Percentiles rank a stretch among this genome's conserved stretches.
Conservation (phyloP, 148 eudicot species). For the Nepenthes gracilis region DNA sequence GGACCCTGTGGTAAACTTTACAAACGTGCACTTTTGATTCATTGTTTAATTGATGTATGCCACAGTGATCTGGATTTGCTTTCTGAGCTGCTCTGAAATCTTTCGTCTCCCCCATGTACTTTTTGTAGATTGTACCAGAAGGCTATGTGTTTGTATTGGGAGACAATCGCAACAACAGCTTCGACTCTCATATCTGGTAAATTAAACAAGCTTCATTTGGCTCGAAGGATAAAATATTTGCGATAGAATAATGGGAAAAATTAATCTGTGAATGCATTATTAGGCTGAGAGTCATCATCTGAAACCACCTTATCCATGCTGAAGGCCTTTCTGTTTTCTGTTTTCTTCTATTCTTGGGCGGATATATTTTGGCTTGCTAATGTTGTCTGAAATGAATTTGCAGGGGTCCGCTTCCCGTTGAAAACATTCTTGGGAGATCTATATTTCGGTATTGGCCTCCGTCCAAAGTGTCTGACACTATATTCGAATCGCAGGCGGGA, state of each 20-base stretch:
- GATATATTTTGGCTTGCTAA: no score
- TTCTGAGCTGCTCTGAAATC: neutral
- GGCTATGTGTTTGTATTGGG: conserved; percentile 93
- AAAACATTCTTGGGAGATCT: conserved; percentile 53
- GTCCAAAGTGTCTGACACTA: neutral
- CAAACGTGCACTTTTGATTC: neutral
- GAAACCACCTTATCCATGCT: neutral
- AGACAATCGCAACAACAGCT: conserved; percentile 91
- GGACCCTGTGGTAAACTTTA: conserved; percentile 54
- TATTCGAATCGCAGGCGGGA: neutral
- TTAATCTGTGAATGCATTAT: neutral
- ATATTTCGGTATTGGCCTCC: conserved; percentile 40
- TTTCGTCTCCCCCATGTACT: conserved; percentile 2
- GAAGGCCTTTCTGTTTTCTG: neutral
- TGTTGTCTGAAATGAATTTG: neutral
- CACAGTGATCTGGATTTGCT: neutral
- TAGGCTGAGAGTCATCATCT: neutral
- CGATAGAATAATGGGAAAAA: neutral
- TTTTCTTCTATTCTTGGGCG: neutral
- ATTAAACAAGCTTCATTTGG: neutral
- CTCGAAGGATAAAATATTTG: neutral
- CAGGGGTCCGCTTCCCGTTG: conserved; percentile 76
- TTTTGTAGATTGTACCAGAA: conserved; percentile 65
- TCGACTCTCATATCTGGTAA: conserved; percentile 90
- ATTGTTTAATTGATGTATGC: neutral